phyloP scores from a whole-genome alignment of 176 grass and related monocot species.

The Leersia perrieri region DNA sequence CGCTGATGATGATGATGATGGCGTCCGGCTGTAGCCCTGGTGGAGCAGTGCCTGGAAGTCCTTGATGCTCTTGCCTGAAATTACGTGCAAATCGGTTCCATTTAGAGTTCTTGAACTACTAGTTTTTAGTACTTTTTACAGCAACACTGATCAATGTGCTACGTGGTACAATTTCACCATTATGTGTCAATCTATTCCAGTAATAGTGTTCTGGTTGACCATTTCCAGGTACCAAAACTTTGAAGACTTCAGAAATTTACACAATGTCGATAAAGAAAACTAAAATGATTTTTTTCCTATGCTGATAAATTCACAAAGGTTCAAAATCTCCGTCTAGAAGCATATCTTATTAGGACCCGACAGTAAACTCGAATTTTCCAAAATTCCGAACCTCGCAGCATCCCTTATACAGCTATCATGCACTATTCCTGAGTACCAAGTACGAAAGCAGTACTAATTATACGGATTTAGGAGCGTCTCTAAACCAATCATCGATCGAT shows the following conservation, averaged over 20 bases:
- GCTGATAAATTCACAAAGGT: too few relatives aligned
- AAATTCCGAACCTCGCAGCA: neutral
- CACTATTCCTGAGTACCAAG: too few relatives aligned
- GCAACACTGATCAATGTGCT: neutral
- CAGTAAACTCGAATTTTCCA: neutral
- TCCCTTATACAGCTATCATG: neutral
- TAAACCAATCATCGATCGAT: neutral
- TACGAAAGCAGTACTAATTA: too few relatives aligned
- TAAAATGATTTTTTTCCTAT: too few relatives aligned
- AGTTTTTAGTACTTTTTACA: too few relatives aligned
- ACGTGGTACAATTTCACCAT: neutral
- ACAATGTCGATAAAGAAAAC: too few relatives aligned
- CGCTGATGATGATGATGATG: neutral
- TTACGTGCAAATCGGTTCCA: neutral
- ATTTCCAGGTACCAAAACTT: too few relatives aligned
- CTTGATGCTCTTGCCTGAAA: constrained; percentile 63
- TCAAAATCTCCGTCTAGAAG: neutral
- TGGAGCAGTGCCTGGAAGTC: constrained; percentile 78
- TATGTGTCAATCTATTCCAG: neutral
- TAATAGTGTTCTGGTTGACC: neutral
- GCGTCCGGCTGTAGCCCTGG: constrained; percentile 54
- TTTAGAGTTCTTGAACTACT: neutral
- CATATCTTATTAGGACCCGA: neutral
- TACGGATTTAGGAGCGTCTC: too few relatives aligned
- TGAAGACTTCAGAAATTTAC: too few relatives aligned